Evolutionary conservation across 352 stramenopile genomes (phyloP), one percentile per base, ranked within the genome.

Genomic region (Aphanomyces invadans): DNA sequence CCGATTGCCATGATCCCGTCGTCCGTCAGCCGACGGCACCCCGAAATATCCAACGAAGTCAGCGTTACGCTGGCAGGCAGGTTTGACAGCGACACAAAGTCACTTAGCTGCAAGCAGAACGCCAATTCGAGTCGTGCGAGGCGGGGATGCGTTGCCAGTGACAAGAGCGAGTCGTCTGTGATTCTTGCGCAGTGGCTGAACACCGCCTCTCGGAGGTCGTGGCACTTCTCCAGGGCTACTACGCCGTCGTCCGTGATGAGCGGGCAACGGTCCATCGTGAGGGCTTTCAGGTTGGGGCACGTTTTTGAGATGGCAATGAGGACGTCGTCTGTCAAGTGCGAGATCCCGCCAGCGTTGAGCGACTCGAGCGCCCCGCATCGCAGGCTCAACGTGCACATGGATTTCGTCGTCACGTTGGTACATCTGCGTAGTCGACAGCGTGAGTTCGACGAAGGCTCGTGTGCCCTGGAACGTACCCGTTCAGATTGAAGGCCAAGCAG

Each of bases 231-330:
- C 0, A 90, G 69, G 0, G 80, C 80, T 60, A 90, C 83, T 1
- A 96, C 71, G 1, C 87, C 87, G 23, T 85, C 70, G 51, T 96
- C 89, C 2, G 71, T 88, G 46, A 97, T 77, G 51, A 86, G 65
- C 56, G 80, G 75, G 46, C 90, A 96, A 25, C 73, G 66, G 0
- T 72, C 68, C 31, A 92, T 70, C 54, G 71, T 78, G 7, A 95
- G 62, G 0, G 70, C 68, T 29, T 83, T 76, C 0, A 96, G 66
- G 2, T 75, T 70, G 26, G 74, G 70, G 25, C 79, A 89, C 29
- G 77, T 74, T 54, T 80, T 88, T 0, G 70, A 77, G 1, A 92
- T 65, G 4, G 72, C 76, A 12, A 68, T 45, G 9, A 92, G 67
- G 5, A 72, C 71, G 0, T 71, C 49, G 64, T 95, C 86, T 0